Base-by-base conservation (phyloP, 495 filamentous ascomycete species). In the Penicillium lagena region DNA sequence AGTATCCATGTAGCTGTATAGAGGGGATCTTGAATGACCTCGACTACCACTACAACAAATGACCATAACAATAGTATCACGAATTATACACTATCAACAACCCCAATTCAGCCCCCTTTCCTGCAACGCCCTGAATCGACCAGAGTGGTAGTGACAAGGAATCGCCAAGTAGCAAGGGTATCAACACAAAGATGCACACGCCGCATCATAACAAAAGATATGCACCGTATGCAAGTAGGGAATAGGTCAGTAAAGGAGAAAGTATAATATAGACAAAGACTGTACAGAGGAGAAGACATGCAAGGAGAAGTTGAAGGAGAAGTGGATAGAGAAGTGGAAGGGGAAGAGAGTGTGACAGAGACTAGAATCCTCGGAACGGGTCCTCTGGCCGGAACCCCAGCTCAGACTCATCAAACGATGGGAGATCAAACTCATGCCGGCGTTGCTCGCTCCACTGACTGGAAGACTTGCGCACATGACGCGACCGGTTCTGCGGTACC, bases 351-450 rank as follows among this genome's bases (percentile, higher is more conserved):
- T 46, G 12, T n/a, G 33, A 33, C 17, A 43, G 13, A 35, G 17
- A 12, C 49, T 56, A 72, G 33, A 72, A 72, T 9, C 68, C 68
- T 2, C 62, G 58, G 38, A 68, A 72, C 0, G 59, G 63, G 52
- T 72, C 66, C 13, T 62, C 64, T 35, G 61, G 52, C 22, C 59
- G 67, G 42, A 49, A 67, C 8, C 51, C 62, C n/a, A 51, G 29
- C 38, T 65, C 69, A 35, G 55, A 55, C 31, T 57, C 61, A 35
- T 63, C 55, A 29, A 62, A 51, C 7, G 60, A 55, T 7, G 65
- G 56, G 15, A 54, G 59, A 35, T 67, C 64, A 30, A 59, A 49
- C 3, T 65, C 59, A 40, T 57, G 57, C 7, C 58, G 55, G n/a
- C 49, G 42, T 22, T 59, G 57, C 22, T 22, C 22, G 44, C 61